Base-by-base conservation (phyloP, 1,139 yeast species). In the Torulaspora pretoriensis region DNA sequence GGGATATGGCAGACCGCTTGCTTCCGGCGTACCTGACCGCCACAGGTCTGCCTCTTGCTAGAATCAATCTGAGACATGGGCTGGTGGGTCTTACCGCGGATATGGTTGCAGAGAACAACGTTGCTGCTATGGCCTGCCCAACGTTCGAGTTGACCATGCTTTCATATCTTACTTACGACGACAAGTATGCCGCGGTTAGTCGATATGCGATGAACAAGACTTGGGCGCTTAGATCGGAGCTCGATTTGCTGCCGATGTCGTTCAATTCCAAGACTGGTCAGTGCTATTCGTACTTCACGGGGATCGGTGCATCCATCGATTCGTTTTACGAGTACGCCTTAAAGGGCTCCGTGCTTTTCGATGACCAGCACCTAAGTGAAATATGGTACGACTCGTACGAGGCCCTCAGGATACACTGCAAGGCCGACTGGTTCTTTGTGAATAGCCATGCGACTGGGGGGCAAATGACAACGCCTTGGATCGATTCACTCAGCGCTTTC, bases 301-400 rank as follows among this genome's bases (percentile, higher is more conserved):
- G 97, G 0, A 74, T 86, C 8, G 97, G 97, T 0, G 97, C 97
- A 0, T 84, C 95, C 2, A 78, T 87, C n/a, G 97, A 90, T 65
- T 88, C 96, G 0, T 87, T 86, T 57, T 90, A 84, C 61, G 97
- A 90, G 60, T 87, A 90, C 62, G 86, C 96, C 0, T 72, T 87
- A 30, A 90, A 90, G 59, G 80, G 81, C 22, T 71, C 90, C 2
- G 76, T 89, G 9, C 59, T 90, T 8, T 88, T 89, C 51, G 72
- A 84, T 54, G 95, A 89, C 60, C 70, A 72, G 12, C 68, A 73
- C 28, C 71, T 85, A 61, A 71, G 75, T 65, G 60, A 70, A 0
- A 79, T 87, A 0, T 90, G 90, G 76, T 65, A 72, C 27, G 64
- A 68, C 2, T 72, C 85, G 0, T 83, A 83, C 55, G 69, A 67